These are phyloP conservation scores for Diaporthe aspalathi DNA, from an alignment of 2,329 filamentous ascomycete species.

Conservation along the genomic window DNA sequence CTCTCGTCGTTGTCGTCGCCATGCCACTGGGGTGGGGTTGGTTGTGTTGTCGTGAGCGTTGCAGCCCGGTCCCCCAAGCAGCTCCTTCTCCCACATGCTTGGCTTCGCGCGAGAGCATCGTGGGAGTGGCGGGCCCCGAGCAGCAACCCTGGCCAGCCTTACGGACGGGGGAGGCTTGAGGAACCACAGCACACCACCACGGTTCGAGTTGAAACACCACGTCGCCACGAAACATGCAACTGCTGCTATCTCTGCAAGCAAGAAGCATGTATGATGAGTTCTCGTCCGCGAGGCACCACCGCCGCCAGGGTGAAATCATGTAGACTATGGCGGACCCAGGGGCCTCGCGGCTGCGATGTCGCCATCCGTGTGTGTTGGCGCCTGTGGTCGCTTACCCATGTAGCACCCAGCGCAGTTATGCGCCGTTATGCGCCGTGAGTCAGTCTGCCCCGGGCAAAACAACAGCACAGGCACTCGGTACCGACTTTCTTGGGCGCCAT, in stretches of 20 bases:
- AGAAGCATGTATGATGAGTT: slow-evolving; percentile 1
- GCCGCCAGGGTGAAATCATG: slow-evolving; percentile 21
- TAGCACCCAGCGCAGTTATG: background rate
- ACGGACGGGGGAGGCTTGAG: slow-evolving; percentile 20
- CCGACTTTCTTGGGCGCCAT: background rate
- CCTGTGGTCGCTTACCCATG: slow-evolving; percentile 20
- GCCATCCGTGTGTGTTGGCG: background rate
- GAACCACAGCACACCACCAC: slow-evolving; percentile 9
- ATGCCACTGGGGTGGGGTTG: background rate
- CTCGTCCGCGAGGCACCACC: background rate
- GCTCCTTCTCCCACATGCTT: slow-evolving; percentile 8
- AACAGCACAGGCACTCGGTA: background rate
- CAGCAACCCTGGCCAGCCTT: background rate
- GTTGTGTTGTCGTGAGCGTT: slow-evolving; percentile 7
- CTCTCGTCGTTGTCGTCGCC: background rate
- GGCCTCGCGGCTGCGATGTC: slow-evolving; percentile 9
- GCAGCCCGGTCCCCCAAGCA: slow-evolving; percentile 9
- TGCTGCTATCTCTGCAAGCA: slow-evolving; percentile 9
- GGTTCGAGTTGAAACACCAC: slow-evolving; percentile 17
- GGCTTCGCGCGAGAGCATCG: background rate
- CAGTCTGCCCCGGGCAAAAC: background rate
- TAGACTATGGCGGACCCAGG: background rate
- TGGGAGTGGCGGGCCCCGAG: background rate
- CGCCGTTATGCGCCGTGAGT: slow-evolving; percentile 17
- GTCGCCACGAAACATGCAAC: slow-evolving; percentile 5